These are phyloP conservation scores for Penicillium arizonense DNA, from an alignment of 495 filamentous ascomycete genomes.

Conservation along the genomic window DNA sequence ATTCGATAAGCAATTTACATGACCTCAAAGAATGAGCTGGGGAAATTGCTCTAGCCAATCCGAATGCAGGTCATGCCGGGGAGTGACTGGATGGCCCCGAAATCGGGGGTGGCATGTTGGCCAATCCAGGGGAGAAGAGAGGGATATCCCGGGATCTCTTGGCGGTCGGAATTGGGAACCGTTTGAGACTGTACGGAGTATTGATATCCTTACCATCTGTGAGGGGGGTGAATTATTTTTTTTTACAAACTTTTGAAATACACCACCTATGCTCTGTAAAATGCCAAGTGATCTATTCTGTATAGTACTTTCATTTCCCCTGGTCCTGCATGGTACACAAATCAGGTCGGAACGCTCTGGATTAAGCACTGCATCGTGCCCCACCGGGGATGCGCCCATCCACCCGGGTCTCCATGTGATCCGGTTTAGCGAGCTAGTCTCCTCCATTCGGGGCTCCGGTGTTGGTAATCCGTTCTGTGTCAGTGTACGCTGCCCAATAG, in stretches of 20 bases:
- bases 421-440: too few relatives aligned
- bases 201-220: background rate
- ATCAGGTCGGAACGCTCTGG: conserved; percentile 8
- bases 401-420: conserved; percentile 8
- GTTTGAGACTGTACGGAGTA: background rate
- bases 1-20: conserved; percentile 26
- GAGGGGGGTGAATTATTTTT: background rate
- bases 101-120: conserved; percentile 23
- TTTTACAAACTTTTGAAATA: background rate
- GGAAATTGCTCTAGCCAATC: conserved; percentile 24
- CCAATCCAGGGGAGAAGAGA: conserved; percentile 1
- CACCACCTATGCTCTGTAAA: too few relatives aligned
- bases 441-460: too few relatives aligned
- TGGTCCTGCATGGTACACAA: background rate
- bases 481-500: background rate
- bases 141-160: conserved; percentile 21
- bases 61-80: conserved; percentile 13
- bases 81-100: conserved; percentile 26
- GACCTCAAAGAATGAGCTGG: conserved; percentile 30
- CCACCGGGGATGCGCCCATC: conserved; percentile 11
- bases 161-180: conserved; percentile 33
- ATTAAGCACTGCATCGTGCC: conserved; percentile 21
- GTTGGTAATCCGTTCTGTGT: too few relatives aligned
- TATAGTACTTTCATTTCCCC: background rate
- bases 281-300: too few relatives aligned